These are phyloP conservation scores for Teunomyces gatunensis DNA, from an alignment of 805 yeast genomes.

Conservation along the genomic window DNA sequence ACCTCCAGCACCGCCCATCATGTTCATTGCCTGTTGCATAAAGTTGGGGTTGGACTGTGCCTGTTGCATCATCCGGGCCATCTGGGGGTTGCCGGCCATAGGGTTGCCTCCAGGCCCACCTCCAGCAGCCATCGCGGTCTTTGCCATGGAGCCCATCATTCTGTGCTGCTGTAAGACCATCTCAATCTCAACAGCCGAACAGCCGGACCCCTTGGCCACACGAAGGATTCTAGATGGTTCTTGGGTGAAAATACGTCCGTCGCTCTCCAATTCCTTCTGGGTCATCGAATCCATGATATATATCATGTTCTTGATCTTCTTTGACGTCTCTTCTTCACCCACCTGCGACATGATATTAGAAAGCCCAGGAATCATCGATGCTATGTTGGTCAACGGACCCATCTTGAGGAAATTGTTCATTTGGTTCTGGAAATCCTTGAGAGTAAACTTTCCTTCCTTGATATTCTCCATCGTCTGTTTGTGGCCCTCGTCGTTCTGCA, in stretches of 20 bases:
- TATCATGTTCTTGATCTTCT: slow-evolving; percentile 80
- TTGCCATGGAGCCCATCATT: slow-evolving; percentile 94
- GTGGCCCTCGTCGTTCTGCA: slow-evolving; percentile 65
- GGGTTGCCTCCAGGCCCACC: slow-evolving; percentile 25
- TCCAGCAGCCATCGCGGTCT: slow-evolving; percentile 54
- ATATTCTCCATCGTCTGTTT: slow-evolving; percentile 88
- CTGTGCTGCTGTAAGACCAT: slow-evolving; percentile 87
- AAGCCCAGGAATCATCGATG: slow-evolving; percentile 92
- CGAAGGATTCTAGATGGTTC: slow-evolving; percentile 85
- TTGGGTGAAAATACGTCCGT: slow-evolving; percentile 74
- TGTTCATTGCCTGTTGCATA: slow-evolving; percentile 62
- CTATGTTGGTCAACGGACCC: slow-evolving; percentile 95
- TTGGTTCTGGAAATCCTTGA: slow-evolving; percentile 89
- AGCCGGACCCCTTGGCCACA: slow-evolving; percentile 93
- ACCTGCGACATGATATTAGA: slow-evolving; percentile 79
- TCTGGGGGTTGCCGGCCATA: slow-evolving; percentile 36
- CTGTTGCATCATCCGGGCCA: slow-evolving; percentile 56
- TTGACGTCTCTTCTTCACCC: slow-evolving; percentile 90
- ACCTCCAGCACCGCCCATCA: slow-evolving; percentile 53
- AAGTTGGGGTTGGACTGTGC: slow-evolving; percentile 49
- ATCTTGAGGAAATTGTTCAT: slow-evolving; percentile 93
- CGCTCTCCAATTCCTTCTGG: slow-evolving; percentile 82
- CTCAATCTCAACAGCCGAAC: slow-evolving; percentile 88
- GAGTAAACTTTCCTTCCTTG: slow-evolving; percentile 91
- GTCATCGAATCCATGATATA: slow-evolving; percentile 97